A percentile compares a stretch with the other conserved stretches of the same genome.
Conservation (phyloP, 441 rosid genomes). For the Rhodomyrtus psidioides region DNA sequence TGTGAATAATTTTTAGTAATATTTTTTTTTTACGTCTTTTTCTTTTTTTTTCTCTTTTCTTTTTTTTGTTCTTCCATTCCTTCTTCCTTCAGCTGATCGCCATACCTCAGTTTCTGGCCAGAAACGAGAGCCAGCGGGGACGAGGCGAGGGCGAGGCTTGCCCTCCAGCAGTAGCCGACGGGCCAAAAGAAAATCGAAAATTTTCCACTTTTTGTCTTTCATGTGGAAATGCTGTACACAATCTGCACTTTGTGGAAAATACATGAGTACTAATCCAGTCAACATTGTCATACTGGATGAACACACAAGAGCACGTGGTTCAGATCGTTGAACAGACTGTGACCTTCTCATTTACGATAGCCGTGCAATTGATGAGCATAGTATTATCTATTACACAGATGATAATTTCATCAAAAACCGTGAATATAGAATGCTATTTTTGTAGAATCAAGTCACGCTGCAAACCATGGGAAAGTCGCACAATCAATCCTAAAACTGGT, state of each 20-base stretch:
- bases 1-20: too few relatives aligned
- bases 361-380: too few relatives aligned
- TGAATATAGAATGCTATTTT: not conserved
- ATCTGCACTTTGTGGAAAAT: not conserved
- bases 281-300: not conserved
- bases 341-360: too few relatives aligned
- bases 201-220: not conserved
- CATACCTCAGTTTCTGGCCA: too few relatives aligned
- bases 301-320: not conserved
- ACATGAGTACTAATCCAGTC: not conserved
- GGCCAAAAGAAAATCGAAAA: not conserved
- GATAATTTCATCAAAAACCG: not conserved
- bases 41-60: too few relatives aligned
- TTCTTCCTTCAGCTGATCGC: too few relatives aligned
- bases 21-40: too few relatives aligned
- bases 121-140: too few relatives aligned
- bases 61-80: too few relatives aligned
- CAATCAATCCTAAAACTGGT: not conserved
- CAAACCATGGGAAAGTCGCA: not conserved
- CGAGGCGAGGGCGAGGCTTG: too few relatives aligned
- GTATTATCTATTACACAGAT: not conserved
- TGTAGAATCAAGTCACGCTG: not conserved
- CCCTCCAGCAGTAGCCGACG: too few relatives aligned
- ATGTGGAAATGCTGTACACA: not conserved
- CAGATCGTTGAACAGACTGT: too few relatives aligned